Evolutionary conservation across 176 grass and related monocot species (phyloP), one percentile per base, ranked within the genome.

Genomic region (Aegilops bicornis): DNA sequence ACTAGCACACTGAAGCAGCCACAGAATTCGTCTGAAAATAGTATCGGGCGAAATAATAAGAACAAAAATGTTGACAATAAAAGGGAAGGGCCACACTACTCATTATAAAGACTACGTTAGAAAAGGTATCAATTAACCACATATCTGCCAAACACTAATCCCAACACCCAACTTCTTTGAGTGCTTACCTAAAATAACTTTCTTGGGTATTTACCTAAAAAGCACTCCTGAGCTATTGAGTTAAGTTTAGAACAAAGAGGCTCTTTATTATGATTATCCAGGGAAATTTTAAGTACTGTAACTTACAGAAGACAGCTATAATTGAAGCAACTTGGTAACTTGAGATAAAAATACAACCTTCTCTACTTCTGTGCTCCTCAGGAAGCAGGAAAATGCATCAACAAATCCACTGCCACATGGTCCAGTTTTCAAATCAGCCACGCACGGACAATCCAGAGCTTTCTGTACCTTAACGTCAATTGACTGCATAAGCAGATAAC

Each of bases 401-500:
- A 93, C 79, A 68, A 98, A 96, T 79, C 86, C 80, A 45, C 71
- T 87, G 78, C 97, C 97, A 73, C 97, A 98, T 27, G 97, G 94
- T 83, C 97, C 97, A 85, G n/a, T 96, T 85, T 88, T 94, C 89
- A 98, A 89, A n/a, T 87, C 90, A 76, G 93, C 96, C 29, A 98
- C 85, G 64, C 96, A 98, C 0, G 96, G 93, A 77, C 93, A 96
- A 35, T 98, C 94, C 76, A 98, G 76, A 77, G 93, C 93, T 94
- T 83, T 98, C 69, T 94, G 86, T 64, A 95, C 90, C 85, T 94
- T 95, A 71, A 63, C 82, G 86, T 98, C 92, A 35, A 94, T 92
- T 33, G 94, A 96, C 97, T 98, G 79, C 69, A 85, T 54, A 76
- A 84, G 47, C 23, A 89, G 90, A 92, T 83, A 81, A 67, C 43